Base-by-base conservation (phyloP, 1,284 basidiomycete genomes). In the Wolfiporia cocos region DNA sequence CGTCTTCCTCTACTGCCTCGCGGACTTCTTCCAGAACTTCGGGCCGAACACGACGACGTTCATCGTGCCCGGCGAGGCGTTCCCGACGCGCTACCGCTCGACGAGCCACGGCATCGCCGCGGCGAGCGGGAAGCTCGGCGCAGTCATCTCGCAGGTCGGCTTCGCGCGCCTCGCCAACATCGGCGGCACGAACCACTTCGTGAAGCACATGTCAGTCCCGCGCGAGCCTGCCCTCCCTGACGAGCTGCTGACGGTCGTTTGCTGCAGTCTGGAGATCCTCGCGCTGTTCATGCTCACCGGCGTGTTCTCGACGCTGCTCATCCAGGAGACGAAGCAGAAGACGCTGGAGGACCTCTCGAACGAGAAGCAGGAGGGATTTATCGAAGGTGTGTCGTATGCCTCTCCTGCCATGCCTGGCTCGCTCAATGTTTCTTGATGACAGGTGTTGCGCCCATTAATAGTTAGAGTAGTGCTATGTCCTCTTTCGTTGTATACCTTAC, bases 1-100 rank as follows among this genome's bases (percentile, higher is more conserved):
- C 57, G 71, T 84, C 37, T 71, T 75, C 58, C 63, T 84, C 32
- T 86, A 75, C 62, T 80, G 78, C 59, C 64, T 82, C 42, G 64
- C 77, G 37, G 73, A 69, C 55, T 74, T 76, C 54, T 75, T 74
- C 58, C 64, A 68, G 42, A 76, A 74, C 52, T 77, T 75, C 52
- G 82, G 84, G 3, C 80, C 86, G 28, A 88, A 86, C 64, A 77
- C 81, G 2, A 87, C 85, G 2, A 87, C 84, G 11, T 88, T 72
- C 49, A 53, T 87, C 49, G 64, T 86, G 32, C 86, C 86, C 21
- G 81, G 75, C 3, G 83, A 89, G 58, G 72, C 69, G 22, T 88
- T 86, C 72, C 84, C 86, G 2, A 86, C 86, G 3, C 73, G 84
- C 28, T 84, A 85, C 64, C 71, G 82, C 37, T 74, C 78, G 1